Evolutionary conservation across 1,284 basidiomycete species (phyloP), one percentile per base, ranked within the genome.

Genomic region (Ustilago xerochloae): DNA sequence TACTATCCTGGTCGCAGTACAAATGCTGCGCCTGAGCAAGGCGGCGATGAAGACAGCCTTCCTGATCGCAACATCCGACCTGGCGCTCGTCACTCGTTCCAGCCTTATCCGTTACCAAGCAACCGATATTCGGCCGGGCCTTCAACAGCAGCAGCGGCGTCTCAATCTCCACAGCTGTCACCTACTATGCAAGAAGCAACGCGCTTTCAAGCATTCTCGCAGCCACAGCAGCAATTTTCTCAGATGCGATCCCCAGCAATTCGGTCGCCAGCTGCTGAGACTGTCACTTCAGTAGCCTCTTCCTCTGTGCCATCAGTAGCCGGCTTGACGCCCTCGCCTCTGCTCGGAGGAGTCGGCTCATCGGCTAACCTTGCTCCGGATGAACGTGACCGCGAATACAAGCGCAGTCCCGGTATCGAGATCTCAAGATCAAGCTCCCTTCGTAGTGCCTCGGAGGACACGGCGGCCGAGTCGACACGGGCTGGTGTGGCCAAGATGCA

Each of bases 401-500:
- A 35, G 20, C 47, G 41, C 30, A 47, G 39, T 22, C 28, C 32
- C 6, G 58, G 16, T 38, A 28, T 24, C 6, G 28, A 58, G 15
- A 35, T 30, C 15, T 46, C 58, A 10, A 36, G 50, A 22, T 33
- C 8, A 12, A 53, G 46, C 22, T 32, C 62, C 33, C 43, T 52
- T 7, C 64, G 49, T 12, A 39, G 55, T 16, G 51, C 24, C 10
- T 67, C 63, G 0, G 63, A 63, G 36, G 69, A 72, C 13, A 46
- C 69, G 4, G 51, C 59, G 2, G 59, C 63, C 28, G 69, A 72
- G 22, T 45, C 32, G 3, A 57, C 69, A 3, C 63, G 69, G 15
- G 69, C 35, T 4, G 51, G 56, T 6, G 69, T 72, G n/a, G 69
- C 60, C 6, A 49, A 41, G n/a, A 66, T 72, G 63, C 69, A 67